These are phyloP conservation scores for Dorcoceras hygrometricum DNA, from an alignment of 257 asterid species.

Conservation along the genomic window DNA sequence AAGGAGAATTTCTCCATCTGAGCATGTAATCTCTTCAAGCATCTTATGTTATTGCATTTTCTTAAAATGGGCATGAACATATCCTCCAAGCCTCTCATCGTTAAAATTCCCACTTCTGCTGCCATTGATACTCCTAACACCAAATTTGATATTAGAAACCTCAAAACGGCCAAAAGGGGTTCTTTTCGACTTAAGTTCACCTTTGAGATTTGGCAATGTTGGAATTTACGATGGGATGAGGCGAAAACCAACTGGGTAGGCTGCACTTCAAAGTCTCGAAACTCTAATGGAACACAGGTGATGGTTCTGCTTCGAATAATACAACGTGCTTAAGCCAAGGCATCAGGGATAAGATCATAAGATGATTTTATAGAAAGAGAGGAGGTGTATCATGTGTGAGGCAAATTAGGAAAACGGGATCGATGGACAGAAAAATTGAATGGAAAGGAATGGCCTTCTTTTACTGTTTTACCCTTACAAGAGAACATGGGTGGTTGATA, in stretches of 20 bases:
- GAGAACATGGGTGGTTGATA: no score
- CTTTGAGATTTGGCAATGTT: background rate
- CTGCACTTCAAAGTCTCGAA: background rate
- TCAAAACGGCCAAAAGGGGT: background rate
- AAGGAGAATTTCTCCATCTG: slow-evolving; percentile 59
- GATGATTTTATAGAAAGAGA: no score
- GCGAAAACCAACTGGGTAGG: background rate
- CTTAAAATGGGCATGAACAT: slow-evolving; percentile 45
- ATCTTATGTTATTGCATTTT: slow-evolving; percentile 36
- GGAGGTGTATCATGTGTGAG: no score
- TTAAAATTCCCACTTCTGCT: slow-evolving; percentile 34
- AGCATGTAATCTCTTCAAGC: slow-evolving; percentile 63
- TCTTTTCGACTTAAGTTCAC: background rate
- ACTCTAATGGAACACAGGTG: background rate
- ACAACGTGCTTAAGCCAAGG: no score
- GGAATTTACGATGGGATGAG: background rate
- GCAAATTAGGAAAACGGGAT: no score
- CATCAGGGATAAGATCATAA: no score
- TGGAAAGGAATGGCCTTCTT: no score
- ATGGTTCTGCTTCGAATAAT: no score
- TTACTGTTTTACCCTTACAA: no score
- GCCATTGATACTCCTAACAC: slow-evolving; percentile 25
- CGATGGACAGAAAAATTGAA: no score
- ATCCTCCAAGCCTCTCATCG: slow-evolving; percentile 56
- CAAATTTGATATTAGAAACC: background rate